A percentile compares a stretch with the other conserved stretches of the same genome.
Evolutionary conservation across 768 basidiomycete species (phyloP).

Genomic region (Mycena sanguinolenta): DNA sequence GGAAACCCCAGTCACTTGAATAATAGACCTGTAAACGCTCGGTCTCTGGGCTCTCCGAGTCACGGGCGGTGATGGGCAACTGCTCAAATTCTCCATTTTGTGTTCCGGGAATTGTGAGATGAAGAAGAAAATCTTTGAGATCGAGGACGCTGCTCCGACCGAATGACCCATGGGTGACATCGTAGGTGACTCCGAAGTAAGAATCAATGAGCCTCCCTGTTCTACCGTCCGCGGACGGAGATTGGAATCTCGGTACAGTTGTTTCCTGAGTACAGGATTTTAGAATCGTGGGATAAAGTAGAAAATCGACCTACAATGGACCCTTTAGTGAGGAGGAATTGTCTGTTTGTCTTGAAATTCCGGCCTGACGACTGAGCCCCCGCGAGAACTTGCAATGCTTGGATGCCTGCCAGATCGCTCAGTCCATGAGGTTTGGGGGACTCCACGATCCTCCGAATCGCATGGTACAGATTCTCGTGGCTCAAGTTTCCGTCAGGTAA

Average conservation of each 20-base stretch:
- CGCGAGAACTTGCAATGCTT: neutral
- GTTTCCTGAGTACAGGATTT: constrained; percentile 1
- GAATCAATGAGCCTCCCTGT: constrained; percentile 10
- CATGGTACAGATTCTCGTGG: constrained; percentile 23
- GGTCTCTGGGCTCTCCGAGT: neutral
- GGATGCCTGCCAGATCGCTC: neutral
- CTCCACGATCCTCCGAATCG: neutral
- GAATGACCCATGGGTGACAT: constrained; percentile 9
- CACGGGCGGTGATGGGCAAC: constrained; percentile 1
- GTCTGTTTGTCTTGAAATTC: constrained; percentile 7
- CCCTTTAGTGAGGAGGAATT: neutral
- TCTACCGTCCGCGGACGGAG: neutral
- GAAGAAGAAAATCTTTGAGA: neutral
- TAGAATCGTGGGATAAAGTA: constrained; percentile 3
- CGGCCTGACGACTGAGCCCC: too few species aligned
- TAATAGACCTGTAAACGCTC: constrained; percentile 6
- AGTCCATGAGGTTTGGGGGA: neutral
- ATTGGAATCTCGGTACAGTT: neutral
- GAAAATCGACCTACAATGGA: neutral
- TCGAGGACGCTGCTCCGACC: constrained; percentile 20
- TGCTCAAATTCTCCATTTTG: constrained; percentile 14
- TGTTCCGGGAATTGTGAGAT: neutral
- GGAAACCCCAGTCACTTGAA: constrained; percentile 12
- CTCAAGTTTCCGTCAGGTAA: constrained; percentile 5
- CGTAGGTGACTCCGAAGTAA: constrained; percentile 15